phyloP scores from a whole-genome alignment of 139 green algal genomes.

The Closterium sp. region DNA sequence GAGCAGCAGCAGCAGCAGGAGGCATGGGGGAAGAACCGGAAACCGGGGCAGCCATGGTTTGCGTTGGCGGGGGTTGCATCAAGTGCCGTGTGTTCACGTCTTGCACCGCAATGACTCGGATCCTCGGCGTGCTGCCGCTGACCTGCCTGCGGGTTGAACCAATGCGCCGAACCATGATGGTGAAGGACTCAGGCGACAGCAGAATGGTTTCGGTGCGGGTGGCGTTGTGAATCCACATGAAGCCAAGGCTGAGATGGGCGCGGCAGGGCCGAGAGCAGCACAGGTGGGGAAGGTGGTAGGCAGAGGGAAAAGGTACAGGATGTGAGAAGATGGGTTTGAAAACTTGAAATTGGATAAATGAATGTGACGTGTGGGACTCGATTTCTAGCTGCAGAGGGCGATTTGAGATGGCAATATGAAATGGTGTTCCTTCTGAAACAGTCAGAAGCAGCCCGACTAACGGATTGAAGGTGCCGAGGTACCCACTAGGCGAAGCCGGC shows the following conservation, averaged over 20 bases:
- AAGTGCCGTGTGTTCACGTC: background rate
- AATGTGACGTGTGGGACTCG: background rate
- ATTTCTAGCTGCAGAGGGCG: no score
- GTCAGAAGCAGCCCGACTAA: no score
- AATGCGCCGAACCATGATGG: background rate
- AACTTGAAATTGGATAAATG: background rate
- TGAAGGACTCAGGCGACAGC: background rate
- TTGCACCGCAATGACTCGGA: background rate
- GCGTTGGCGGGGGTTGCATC: background rate
- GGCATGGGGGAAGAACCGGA: background rate
- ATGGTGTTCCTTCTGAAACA: background rate
- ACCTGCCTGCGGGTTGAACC: background rate
- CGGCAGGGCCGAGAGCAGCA: background rate
- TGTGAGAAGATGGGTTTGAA: background rate
- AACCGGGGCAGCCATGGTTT: background rate
- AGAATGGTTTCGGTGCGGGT: background rate
- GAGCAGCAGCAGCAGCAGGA: background rate
- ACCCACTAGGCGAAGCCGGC: background rate
- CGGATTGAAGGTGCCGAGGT: no score
- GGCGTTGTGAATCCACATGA: background rate
- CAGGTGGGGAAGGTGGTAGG: background rate
- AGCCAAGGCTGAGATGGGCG: background rate
- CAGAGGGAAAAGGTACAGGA: background rate
- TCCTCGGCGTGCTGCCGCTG: background rate
- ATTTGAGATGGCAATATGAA: background rate